phyloP scores from a whole-genome alignment of 2,329 filamentous ascomycete species.

The Aureobasidium sp. region DNA sequence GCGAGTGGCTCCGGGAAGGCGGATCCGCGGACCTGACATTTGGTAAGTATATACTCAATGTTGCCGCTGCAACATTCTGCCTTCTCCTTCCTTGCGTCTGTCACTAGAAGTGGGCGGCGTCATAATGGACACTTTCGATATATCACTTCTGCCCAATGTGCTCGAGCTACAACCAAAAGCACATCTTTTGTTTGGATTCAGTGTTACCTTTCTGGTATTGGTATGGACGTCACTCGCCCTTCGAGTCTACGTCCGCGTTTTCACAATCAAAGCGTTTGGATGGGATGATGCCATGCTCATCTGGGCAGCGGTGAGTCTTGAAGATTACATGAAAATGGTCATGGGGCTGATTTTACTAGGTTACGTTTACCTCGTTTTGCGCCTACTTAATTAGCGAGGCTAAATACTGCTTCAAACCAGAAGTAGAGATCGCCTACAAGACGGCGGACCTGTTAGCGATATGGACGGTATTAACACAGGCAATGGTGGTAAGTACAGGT shows the following conservation, averaged over 20 bases:
- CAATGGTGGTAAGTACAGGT: background rate
- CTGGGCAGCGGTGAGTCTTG: background rate
- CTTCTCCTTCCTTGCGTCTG: background rate
- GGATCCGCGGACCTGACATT: background rate
- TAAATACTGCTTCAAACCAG: background rate
- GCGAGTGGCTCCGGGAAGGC: background rate
- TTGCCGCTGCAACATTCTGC: background rate
- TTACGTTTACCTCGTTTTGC: background rate
- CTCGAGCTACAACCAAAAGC: background rate
- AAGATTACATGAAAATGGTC: background rate
- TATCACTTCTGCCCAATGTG: background rate
- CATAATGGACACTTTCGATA: background rate
- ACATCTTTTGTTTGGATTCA: background rate
- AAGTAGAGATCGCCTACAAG: background rate
- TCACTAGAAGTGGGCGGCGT: background rate
- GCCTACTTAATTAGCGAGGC: background rate
- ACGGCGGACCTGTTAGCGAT: background rate
- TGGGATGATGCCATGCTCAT: slow-evolving; percentile 13
- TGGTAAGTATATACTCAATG: slow-evolving; percentile 5
- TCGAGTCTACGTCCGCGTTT: slow-evolving; percentile 11
- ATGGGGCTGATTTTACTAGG: background rate
- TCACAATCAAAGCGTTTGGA: slow-evolving; percentile 13
- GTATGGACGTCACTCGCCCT: slow-evolving; percentile 6
- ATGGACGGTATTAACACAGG: background rate
- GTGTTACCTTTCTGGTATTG: slow-evolving; percentile 6